These are phyloP conservation scores for Komagataea norvegica DNA, from an alignment of 1,139 yeast genomes.

Conservation along the genomic window DNA sequence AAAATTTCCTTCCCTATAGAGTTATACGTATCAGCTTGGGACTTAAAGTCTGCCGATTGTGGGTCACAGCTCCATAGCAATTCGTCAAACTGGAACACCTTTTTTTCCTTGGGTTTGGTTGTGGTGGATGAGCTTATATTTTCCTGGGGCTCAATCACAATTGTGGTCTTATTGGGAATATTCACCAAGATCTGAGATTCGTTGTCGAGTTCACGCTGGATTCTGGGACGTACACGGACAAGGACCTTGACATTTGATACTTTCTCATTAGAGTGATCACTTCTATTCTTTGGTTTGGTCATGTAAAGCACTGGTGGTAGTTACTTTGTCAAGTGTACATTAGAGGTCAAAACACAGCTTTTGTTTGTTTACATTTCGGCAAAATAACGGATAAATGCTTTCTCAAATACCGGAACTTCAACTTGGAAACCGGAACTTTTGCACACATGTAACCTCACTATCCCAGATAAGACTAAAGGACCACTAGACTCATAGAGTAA, in stretches of 20 bases:
- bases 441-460: too few relatives aligned
- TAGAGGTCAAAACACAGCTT: too few relatives aligned
- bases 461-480: too few relatives aligned
- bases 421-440: neutral
- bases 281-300: constrained; percentile 2
- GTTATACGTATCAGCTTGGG: constrained; percentile 47
- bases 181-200: constrained; percentile 26
- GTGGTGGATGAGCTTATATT: constrained; percentile 13
- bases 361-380: constrained; percentile 11
- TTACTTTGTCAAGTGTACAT: too few relatives aligned
- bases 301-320: neutral
- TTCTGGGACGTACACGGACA: constrained; percentile 44
- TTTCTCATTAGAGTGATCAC: constrained; percentile 1
- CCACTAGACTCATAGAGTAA: too few relatives aligned
- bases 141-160: constrained; percentile 18
- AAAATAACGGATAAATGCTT: neutral
- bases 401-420: neutral
- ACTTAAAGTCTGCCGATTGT: constrained; percentile 34
- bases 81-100: constrained; percentile 49
- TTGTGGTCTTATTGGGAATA: constrained; percentile 33
- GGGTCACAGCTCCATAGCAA: constrained; percentile 54
- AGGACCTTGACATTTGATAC: constrained; percentile 36
- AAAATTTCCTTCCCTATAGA: constrained; percentile 54
- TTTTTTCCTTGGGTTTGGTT: constrained; percentile 21
- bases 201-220: constrained; percentile 32